These are phyloP conservation scores for Thymus quinquecostatus DNA, from an alignment of 257 asterid species.

Conservation along the genomic window DNA sequence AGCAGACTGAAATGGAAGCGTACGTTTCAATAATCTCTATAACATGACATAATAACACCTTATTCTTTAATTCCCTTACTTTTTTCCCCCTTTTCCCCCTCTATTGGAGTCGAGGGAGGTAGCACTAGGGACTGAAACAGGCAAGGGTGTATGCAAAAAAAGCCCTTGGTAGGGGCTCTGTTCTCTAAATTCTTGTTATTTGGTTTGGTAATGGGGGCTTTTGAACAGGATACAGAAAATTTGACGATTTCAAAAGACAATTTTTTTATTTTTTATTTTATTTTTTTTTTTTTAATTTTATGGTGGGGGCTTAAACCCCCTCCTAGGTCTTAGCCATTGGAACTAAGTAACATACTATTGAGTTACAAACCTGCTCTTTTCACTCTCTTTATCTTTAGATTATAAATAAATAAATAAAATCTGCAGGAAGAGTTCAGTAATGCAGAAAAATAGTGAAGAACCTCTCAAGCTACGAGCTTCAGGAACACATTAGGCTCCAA, in stretches of 20 bases:
- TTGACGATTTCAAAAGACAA: too few species aligned
- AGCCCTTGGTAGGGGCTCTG: too few species aligned
- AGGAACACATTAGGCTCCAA: not conserved
- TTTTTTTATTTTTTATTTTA: too few species aligned
- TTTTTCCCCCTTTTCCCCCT: not conserved
- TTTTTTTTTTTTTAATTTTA: too few species aligned
- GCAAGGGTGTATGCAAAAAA: too few species aligned
- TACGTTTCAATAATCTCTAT: not conserved
- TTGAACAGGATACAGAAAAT: too few species aligned
- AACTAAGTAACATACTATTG: not conserved
- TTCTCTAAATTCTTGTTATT: too few species aligned
- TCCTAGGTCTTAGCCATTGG: not conserved
- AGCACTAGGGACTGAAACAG: not conserved
- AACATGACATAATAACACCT: not conserved
- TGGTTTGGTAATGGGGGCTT: too few species aligned
- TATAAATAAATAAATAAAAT: not conserved
- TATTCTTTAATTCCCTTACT: not conserved
- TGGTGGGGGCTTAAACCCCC: too few species aligned
- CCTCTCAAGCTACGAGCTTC: slow-evolving; percentile 26
- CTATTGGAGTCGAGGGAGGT: slow-evolving; percentile 1
- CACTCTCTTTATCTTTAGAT: not conserved
- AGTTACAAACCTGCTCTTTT: not conserved
- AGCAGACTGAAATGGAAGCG: not conserved
- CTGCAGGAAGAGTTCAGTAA: not conserved
- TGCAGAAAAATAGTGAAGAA: not conserved